Base-by-base conservation (phyloP, 1,284 basidiomycete genomes). In the Blastosporella zonata region DNA sequence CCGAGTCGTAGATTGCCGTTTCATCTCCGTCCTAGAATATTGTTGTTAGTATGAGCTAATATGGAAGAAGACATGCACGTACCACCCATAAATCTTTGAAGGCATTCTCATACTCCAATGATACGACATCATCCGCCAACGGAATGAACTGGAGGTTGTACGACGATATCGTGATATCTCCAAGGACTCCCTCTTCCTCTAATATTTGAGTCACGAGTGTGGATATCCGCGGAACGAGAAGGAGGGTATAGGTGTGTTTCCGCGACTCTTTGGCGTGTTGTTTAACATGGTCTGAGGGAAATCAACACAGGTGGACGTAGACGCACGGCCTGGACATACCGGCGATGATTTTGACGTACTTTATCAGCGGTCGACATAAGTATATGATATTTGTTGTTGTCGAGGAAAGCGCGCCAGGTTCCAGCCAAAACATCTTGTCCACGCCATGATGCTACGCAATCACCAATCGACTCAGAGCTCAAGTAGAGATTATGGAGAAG, bases 391-490 rank as follows among this genome's bases (percentile, higher is more conserved):
- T 96, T 25, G 90, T 82, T 2, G 95, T 94, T 2, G 81, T 80
- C 0, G 91, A 89, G 35, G 84, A 82, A 46, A 97, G 70, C 8
- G 90, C 85, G 22, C 93, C 93, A 6, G 84, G 65, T 67, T 99
- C 97, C 21, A 99, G 82, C 97, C 97, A 99, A 69, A 97, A 97
- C 89, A 99, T 96, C 74, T 97, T 97, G 71, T 98, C 96, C 3
- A 99, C 94, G 3, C 93, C 95, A 79, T 98, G 95, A 65, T 97
- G 91, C 90, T 97, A 59, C 40, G 15, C 29, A 18, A 18, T 9
- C 15, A 39, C 4, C 43, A 36, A 36, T 55, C n/a, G 43, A 49
- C 3, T 37, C 40, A 38, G 21, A 25, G 40, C 13, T 29, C 29
- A 41, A n/a, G 17, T 36, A 34, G 34, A 44, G 21, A 37, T 28